A percentile compares a stretch with the other conserved stretches of the same genome.
Evolutionary conservation across 257 asterid genomes (phyloP).

Genomic region (Perilla frutescens): DNA sequence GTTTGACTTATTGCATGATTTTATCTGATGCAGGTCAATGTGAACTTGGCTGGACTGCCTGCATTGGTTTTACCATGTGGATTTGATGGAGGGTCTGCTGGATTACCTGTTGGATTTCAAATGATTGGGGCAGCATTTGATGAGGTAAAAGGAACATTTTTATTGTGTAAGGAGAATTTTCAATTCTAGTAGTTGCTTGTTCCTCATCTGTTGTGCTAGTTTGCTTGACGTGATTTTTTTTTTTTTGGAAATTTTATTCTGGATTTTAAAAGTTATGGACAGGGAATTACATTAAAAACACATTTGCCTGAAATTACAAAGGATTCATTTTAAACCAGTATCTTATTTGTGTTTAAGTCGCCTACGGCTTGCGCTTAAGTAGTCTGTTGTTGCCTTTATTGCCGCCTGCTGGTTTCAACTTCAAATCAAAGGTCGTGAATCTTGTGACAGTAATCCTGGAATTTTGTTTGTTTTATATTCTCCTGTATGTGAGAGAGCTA

Average conservation of each 20-base stretch:
- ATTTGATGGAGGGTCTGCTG: slow-evolving; percentile 57
- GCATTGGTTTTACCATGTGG: slow-evolving; percentile 99
- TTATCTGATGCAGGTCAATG: slow-evolving; percentile 73
- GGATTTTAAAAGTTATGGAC: not conserved
- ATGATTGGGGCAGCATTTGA: slow-evolving; percentile 92
- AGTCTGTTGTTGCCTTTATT: not conserved
- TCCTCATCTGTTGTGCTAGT: not conserved
- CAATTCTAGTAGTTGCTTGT: not conserved
- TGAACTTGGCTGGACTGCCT: slow-evolving; percentile 96
- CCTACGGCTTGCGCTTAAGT: not conserved
- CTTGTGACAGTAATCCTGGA: too few species aligned
- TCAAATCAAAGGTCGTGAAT: too few species aligned
- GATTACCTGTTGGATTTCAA: slow-evolving; percentile 88
- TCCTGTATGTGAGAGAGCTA: not conserved
- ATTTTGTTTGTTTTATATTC: not conserved
- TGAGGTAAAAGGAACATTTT: slow-evolving; percentile 55
- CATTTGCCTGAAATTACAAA: not conserved
- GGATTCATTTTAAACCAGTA: slow-evolving; percentile 5
- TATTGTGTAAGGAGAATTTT: not conserved
- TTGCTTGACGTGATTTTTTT: not conserved
- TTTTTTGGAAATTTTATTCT: not conserved
- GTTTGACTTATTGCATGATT: slow-evolving; percentile 11
- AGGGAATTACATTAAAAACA: slow-evolving; percentile 1
- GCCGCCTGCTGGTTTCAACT: too few species aligned
- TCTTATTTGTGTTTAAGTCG: not conserved